phyloP scores from a whole-genome alignment of 352 stramenopile species.

The Phytophthora agathidicida region DNA sequence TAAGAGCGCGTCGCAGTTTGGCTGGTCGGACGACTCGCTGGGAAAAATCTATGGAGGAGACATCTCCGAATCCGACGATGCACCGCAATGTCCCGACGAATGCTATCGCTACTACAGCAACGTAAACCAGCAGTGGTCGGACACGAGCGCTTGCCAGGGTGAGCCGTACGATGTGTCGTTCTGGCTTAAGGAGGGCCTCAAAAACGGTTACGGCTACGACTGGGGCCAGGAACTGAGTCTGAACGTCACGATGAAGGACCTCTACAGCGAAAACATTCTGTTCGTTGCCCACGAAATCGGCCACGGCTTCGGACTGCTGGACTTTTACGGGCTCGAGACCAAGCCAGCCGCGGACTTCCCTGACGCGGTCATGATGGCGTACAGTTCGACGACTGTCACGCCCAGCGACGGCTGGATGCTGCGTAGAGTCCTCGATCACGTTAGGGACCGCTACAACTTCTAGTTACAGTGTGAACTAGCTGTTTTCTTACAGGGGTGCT shows the following conservation, averaged over 20 bases:
- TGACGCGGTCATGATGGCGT: neutral
- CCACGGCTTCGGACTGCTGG: slow-evolving; percentile 1
- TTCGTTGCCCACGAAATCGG: slow-evolving; percentile 7
- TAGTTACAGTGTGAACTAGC: too few species aligned
- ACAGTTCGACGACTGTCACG: slow-evolving; percentile 13
- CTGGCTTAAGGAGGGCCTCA: slow-evolving; percentile 16
- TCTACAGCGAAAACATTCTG: neutral
- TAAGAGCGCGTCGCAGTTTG: slow-evolving; percentile 20
- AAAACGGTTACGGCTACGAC: neutral
- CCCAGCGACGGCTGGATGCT: too few species aligned
- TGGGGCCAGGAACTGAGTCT: slow-evolving; percentile 6
- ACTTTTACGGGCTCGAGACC: neutral
- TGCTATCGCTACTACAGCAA: slow-evolving; percentile 6
- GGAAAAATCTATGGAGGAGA: slow-evolving; percentile 16
- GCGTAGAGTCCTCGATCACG: slow-evolving; percentile 16
- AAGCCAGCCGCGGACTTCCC: slow-evolving; percentile 1
- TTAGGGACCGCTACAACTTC: slow-evolving; percentile 20
- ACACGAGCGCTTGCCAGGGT: slow-evolving; percentile 2
- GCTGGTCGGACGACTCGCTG: slow-evolving; percentile 18
- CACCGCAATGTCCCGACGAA: slow-evolving; percentile 14
- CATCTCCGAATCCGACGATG: neutral
- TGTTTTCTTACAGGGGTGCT: too few species aligned
- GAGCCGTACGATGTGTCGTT: slow-evolving; percentile 8
- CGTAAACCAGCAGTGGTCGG: slow-evolving; percentile 4
- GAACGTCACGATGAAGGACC: neutral